phyloP scores from a whole-genome alignment of 352 stramenopile genomes.

The Pythium aristosporum region DNA sequence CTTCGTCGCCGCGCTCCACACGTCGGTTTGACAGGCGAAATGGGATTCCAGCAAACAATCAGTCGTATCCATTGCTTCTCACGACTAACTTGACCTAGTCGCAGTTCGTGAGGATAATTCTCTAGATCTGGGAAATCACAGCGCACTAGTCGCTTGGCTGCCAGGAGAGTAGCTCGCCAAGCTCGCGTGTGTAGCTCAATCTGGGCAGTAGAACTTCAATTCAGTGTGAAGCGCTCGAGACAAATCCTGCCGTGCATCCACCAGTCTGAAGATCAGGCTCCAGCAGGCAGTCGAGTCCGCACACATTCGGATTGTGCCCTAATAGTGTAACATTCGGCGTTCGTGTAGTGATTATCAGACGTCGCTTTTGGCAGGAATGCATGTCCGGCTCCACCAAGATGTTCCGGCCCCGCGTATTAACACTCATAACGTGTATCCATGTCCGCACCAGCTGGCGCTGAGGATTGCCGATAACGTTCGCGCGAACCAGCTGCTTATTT shows the following conservation, averaged over 20 bases:
- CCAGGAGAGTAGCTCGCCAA: too few species aligned
- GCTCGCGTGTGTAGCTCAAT: too few species aligned
- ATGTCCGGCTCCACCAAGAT: constrained; percentile 24
- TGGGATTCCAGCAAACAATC: too few species aligned
- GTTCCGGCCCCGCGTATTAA: neutral
- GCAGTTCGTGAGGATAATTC: too few species aligned
- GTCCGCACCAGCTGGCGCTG: constrained; percentile 1
- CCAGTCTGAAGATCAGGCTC: neutral
- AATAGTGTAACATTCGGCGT: neutral
- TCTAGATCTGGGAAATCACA: too few species aligned
- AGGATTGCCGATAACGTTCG: constrained; percentile 4
- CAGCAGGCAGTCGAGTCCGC: constrained; percentile 12
- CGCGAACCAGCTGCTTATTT: neutral
- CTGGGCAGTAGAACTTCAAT: constrained; percentile 1
- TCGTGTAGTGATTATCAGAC: too few species aligned
- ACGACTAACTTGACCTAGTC: too few species aligned
- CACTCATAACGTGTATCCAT: constrained; percentile 10
- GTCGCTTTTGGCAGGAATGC: neutral
- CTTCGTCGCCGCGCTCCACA: too few species aligned
- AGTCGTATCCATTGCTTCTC: too few species aligned
- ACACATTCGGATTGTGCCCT: constrained; percentile 14
- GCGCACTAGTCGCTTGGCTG: neutral
- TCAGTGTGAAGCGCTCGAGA: constrained; percentile 3
- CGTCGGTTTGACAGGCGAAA: too few species aligned
- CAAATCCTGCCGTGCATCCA: constrained; percentile 3